phyloP scores from a whole-genome alignment of 305 asterid genomes.

The Fraxinus velutina region DNA sequence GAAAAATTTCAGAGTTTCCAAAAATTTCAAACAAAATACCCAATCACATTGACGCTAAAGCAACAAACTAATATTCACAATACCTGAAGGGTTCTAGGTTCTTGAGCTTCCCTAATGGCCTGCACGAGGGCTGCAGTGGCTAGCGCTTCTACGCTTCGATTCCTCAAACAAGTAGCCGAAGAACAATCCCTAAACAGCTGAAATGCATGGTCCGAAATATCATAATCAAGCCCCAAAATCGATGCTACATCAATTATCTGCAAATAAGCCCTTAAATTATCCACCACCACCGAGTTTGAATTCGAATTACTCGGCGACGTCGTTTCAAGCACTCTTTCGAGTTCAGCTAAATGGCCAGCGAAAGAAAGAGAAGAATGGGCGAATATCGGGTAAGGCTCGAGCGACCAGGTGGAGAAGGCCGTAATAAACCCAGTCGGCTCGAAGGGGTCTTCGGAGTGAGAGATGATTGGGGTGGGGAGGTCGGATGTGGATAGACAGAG shows the following conservation, averaged over 20 bases:
- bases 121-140: constrained; percentile 96
- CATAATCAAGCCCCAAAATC: constrained; percentile 69
- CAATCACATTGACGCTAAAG: neutral
- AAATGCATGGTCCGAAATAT: constrained; percentile 93
- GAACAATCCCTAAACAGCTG: constrained; percentile 94
- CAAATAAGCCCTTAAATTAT: constrained; percentile 85
- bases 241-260: constrained; percentile 94
- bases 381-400: constrained; percentile 77
- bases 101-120: constrained; percentile 95
- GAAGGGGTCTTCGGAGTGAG: constrained; percentile 64
- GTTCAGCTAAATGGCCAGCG: constrained; percentile 89
- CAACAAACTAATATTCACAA: neutral
- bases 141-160: constrained; percentile 92
- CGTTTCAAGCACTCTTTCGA: constrained; percentile 85
- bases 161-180: constrained; percentile 88
- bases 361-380: constrained; percentile 70
- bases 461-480: constrained; percentile 53
- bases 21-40: neutral
- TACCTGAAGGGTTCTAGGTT: constrained; percentile 98
- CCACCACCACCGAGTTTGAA: constrained; percentile 76
- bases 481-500: constrained; percentile 93
- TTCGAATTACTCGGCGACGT: constrained; percentile 47
- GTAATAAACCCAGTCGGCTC: constrained; percentile 87
- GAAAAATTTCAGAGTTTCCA: neutral
- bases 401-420: constrained; percentile 96